These are phyloP conservation scores for Polychytrium aggregatum DNA, from an alignment of 192 early-diverging fungal species.

Conservation along the genomic window DNA sequence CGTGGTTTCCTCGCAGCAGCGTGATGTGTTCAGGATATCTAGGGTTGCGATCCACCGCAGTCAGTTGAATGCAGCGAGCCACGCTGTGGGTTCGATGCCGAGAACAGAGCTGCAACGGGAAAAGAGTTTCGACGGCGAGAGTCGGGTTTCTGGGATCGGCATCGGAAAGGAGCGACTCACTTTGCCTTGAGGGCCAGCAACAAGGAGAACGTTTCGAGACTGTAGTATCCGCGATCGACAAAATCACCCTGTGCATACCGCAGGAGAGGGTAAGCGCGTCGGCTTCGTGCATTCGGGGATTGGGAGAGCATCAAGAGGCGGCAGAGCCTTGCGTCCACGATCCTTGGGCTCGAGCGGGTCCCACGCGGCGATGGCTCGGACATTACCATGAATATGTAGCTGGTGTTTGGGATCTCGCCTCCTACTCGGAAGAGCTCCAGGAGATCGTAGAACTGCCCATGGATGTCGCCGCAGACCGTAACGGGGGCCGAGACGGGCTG, in stretches of 20 bases:
- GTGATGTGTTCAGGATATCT: constrained; percentile 96
- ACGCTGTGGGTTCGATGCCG: too few relatives aligned
- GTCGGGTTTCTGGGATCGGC: not conserved
- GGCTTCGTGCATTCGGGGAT: too few relatives aligned
- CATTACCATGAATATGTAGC: constrained; percentile 98
- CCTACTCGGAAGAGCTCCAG: constrained; percentile 92
- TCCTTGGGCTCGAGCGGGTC: not conserved
- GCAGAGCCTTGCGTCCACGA: not conserved
- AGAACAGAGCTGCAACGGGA: too few relatives aligned
- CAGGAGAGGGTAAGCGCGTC: too few relatives aligned
- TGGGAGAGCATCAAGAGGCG: not conserved
- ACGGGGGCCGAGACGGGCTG: constrained; percentile 97
- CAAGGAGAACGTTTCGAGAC: constrained; percentile 89
- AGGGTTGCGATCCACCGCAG: too few relatives aligned
- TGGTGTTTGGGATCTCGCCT: constrained; percentile 84
- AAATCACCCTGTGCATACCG: constrained; percentile 74
- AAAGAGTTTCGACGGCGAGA: too few relatives aligned
- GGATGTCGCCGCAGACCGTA: constrained; percentile 85
- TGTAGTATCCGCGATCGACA: constrained; percentile 97
- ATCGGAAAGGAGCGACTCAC: constrained; percentile 21
- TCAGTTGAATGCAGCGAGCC: too few relatives aligned
- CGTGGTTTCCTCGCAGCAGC: constrained; percentile 90
- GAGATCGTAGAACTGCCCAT: constrained; percentile 96
- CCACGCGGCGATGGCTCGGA: too few relatives aligned
- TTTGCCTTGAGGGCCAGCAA: constrained; percentile 88